phyloP scores from a whole-genome alignment of 2,329 filamentous ascomycete genomes.

The Ophiostoma angusticollis region DNA sequence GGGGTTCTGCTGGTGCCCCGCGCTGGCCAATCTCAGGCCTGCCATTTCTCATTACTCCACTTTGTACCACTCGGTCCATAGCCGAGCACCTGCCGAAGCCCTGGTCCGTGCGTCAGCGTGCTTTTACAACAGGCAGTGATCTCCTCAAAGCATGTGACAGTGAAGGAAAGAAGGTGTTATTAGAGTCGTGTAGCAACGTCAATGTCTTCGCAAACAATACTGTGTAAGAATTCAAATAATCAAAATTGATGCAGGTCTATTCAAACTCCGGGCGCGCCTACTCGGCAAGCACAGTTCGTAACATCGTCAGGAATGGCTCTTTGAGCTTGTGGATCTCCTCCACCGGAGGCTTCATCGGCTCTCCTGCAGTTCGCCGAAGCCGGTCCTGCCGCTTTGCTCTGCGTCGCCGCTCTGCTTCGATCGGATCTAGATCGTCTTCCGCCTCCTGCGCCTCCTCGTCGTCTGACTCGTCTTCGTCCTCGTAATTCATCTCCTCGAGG shows the following conservation, averaged over 20 bases:
- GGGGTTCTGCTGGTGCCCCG: too few species aligned
- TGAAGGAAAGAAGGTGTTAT: too few species aligned
- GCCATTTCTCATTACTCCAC: conserved; percentile 15
- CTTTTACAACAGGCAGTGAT: background rate
- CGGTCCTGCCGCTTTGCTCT: conserved; percentile 67
- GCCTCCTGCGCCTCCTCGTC: conserved; percentile 54
- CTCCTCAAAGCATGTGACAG: background rate
- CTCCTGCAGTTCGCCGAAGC: conserved; percentile 66
- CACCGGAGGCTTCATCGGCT: conserved; percentile 71
- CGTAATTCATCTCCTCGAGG: conserved; percentile 72
- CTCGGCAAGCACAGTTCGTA: conserved; percentile 67
- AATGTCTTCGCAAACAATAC: too few species aligned
- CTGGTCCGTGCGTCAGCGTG: conserved; percentile 5
- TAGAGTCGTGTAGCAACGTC: too few species aligned
- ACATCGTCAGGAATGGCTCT: conserved; percentile 69
- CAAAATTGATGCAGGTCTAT: background rate
- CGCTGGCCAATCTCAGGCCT: conserved; percentile 12
- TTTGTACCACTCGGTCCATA: background rate
- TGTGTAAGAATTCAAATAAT: too few species aligned
- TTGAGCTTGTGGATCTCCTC: conserved; percentile 66
- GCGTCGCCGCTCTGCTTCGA: conserved; percentile 70
- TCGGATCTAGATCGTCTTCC: conserved; percentile 73
- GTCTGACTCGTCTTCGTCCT: conserved; percentile 51
- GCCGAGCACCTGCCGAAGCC: conserved; percentile 11
- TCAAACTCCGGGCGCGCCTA: conserved; percentile 25